Evolutionary conservation across 495 filamentous ascomycete species (phyloP).

Genomic region (Tuber borchii): DNA sequence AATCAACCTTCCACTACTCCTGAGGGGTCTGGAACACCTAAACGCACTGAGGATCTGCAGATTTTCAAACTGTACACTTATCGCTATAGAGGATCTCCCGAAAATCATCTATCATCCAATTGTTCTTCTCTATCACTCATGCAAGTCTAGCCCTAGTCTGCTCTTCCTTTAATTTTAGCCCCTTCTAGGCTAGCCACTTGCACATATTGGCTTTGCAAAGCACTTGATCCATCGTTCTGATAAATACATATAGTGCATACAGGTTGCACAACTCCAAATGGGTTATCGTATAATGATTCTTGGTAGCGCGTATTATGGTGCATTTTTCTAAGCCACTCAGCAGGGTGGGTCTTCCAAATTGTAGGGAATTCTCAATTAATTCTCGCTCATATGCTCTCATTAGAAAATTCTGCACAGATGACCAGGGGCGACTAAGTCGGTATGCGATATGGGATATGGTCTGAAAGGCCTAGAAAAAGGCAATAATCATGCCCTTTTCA

Average conservation of each 20-base stretch:
- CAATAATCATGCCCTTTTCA: constrained; percentile 14
- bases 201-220: constrained; percentile 1
- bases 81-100: constrained; percentile 6
- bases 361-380: neutral
- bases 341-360: neutral
- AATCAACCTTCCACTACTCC: constrained; percentile 30
- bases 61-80: constrained; percentile 12
- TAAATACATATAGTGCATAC: constrained; percentile 2
- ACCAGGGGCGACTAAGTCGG: neutral
- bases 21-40: constrained; percentile 14
- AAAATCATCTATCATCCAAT: neutral
- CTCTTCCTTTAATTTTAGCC: no score
- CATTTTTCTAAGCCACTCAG: neutral
- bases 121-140: neutral
- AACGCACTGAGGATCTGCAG: constrained; percentile 8
- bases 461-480: constrained; percentile 5
- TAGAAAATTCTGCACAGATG: constrained; percentile 13
- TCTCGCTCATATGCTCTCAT: neutral
- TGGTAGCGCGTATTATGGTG: neutral
- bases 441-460: neutral
- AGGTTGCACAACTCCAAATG: constrained; percentile 7
- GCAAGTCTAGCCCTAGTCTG: neutral
- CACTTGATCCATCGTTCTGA: neutral
- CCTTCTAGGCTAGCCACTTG: constrained; percentile 8
- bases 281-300: neutral